phyloP scores from a whole-genome alignment of 495 filamentous ascomycete species.

The Penicillium ucsense region DNA sequence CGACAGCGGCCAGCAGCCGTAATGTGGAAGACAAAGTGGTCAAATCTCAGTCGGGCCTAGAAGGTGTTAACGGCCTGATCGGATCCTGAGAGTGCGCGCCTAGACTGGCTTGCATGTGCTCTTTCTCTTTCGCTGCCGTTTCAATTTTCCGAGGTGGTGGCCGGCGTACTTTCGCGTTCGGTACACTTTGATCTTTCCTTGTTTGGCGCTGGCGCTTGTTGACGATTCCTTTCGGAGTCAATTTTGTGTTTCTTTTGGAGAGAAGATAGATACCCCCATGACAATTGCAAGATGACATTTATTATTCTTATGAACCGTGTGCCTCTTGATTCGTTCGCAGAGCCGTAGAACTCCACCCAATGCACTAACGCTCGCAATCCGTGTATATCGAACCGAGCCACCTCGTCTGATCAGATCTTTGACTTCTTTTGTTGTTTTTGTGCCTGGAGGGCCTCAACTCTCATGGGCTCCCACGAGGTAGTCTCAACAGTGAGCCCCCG shows the following conservation, averaged over 20 bases:
- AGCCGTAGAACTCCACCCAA: constrained; percentile 18
- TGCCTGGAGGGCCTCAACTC: constrained; percentile 20
- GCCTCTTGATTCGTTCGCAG: constrained; percentile 5
- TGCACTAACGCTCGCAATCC: constrained; percentile 5
- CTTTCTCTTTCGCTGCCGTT: too few species aligned
- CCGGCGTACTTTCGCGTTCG: constrained; percentile 10
- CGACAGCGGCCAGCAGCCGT: constrained; percentile 16
- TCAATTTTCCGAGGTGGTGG: too few species aligned
- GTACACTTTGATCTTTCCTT: not conserved
- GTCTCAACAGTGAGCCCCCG: constrained; percentile 74
- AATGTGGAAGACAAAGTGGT: constrained; percentile 20
- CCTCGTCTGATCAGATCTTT: not conserved
- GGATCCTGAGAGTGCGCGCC: constrained; percentile 16
- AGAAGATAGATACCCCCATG: constrained; percentile 36
- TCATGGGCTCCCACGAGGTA: constrained; percentile 58
- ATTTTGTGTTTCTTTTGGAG: constrained; percentile 4
- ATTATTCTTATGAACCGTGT: constrained; percentile 1
- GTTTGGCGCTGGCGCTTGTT: constrained; percentile 14
- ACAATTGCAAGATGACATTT: constrained; percentile 12
- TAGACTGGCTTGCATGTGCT: not conserved
- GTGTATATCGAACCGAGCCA: not conserved
- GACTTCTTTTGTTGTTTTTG: constrained; percentile 9
- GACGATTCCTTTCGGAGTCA: constrained; percentile 13
- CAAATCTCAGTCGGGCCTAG: constrained; percentile 14
- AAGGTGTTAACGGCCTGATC: constrained; percentile 21